phyloP scores from a whole-genome alignment of 2,329 filamentous ascomycete species.

The Thielaviopsis euricoi region DNA sequence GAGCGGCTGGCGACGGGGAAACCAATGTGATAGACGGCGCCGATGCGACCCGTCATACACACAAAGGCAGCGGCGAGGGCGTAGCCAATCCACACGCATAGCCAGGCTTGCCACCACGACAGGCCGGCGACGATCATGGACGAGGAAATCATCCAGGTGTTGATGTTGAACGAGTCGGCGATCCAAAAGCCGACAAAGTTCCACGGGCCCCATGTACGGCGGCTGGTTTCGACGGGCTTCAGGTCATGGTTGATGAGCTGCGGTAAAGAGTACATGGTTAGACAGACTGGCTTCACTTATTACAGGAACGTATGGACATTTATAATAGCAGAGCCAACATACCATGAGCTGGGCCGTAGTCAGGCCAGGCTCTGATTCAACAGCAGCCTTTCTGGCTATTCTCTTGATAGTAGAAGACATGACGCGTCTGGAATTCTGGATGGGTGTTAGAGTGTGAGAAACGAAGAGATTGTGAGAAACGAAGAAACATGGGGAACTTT shows the following conservation, averaged over 20 bases:
- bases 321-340: conserved; percentile 16
- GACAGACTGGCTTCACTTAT: neutral
- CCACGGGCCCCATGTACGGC: conserved; percentile 70
- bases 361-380: conserved; percentile 60
- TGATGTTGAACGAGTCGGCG: conserved; percentile 74
- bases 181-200: conserved; percentile 86
- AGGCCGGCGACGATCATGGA: conserved; percentile 63
- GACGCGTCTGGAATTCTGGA: neutral
- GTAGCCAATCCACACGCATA: conserved; percentile 82
- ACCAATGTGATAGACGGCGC: conserved; percentile 73
- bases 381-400: conserved; percentile 46
- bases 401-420: conserved; percentile 9
- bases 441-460: no score
- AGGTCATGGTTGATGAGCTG: conserved; percentile 69
- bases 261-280: neutral
- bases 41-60: conserved; percentile 64
- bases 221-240: conserved; percentile 61
- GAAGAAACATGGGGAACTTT: no score
- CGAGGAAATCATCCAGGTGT: conserved; percentile 87
- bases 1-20: conserved; percentile 68
- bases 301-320: neutral
- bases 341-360: conserved; percentile 66
- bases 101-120: conserved; percentile 83
- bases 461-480: no score
- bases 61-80: conserved; percentile 61